Conservation (phyloP, 305 asterid species). For the Fraxinus dipetala region DNA sequence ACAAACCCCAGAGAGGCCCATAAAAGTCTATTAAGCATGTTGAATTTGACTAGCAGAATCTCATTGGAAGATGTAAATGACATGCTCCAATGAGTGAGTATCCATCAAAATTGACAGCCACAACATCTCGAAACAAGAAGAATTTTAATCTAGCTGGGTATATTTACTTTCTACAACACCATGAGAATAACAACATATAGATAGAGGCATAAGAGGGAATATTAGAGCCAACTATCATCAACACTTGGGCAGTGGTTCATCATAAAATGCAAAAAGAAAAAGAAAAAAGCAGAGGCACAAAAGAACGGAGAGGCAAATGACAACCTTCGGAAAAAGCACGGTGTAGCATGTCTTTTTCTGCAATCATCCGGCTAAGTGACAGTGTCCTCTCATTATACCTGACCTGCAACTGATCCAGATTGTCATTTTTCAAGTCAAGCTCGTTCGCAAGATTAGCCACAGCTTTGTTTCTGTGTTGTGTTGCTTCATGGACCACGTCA, state of each 20-base stretch:
- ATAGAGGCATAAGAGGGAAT: background rate
- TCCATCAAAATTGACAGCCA: background rate
- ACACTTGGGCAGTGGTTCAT: background rate
- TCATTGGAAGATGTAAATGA: background rate
- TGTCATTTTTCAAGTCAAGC: conserved; percentile 59
- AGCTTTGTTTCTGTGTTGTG: conserved; percentile 36
- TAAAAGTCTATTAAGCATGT: background rate
- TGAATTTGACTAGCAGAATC: conserved; percentile 12
- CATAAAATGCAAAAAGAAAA: background rate
- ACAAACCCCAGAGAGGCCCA: background rate
- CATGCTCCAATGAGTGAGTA: background rate
- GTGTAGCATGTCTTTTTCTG: conserved; percentile 73
- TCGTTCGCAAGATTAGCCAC: conserved; percentile 47
- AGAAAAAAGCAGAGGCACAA: background rate
- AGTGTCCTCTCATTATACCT: conserved; percentile 51
- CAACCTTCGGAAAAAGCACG: conserved; percentile 69
- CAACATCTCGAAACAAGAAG: background rate
- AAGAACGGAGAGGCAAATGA: conserved; percentile 1
- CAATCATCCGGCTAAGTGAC: conserved; percentile 73
- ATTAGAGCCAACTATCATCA: background rate
- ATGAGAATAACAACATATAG: background rate
- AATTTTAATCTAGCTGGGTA: background rate
- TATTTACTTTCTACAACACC: background rate
- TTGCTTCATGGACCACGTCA: conserved; percentile 55
- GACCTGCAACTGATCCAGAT: conserved; percentile 54